These are phyloP conservation scores for Trichoderma cornu-damae DNA, from an alignment of 2,329 filamentous ascomycete genomes.

Conservation along the genomic window DNA sequence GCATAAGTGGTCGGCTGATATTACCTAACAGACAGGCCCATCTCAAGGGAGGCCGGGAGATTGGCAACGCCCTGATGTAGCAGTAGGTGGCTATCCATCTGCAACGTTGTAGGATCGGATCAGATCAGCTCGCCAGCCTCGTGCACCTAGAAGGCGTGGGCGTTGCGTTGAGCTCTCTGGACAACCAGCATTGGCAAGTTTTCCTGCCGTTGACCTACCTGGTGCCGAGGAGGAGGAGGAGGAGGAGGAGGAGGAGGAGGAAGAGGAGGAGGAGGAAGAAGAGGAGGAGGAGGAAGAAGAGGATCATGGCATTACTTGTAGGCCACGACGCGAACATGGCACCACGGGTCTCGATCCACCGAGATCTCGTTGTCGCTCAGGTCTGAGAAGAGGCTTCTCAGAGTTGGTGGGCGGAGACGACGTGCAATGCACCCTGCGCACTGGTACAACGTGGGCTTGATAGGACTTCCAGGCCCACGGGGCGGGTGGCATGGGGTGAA, in stretches of 20 bases:
- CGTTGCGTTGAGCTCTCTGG: not conserved
- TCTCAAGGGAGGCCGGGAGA: not conserved
- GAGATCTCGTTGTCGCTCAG: not conserved
- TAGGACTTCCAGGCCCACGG: not conserved
- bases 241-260: too few species aligned
- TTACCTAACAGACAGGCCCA: constrained; percentile 3
- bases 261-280: too few species aligned
- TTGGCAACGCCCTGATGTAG: not conserved
- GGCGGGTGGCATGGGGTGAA: not conserved
- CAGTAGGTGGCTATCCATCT: constrained; percentile 9
- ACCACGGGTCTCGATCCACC: not conserved
- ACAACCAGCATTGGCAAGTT: not conserved
- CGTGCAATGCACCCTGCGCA: not conserved
- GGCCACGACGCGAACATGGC: not conserved
- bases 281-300: too few species aligned
- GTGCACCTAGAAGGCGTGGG: not conserved
- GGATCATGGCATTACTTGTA: not conserved
- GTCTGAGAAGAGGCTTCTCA: not conserved
- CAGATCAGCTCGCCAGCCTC: constrained; percentile 3
- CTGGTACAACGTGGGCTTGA: not conserved
- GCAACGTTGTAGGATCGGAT: constrained; percentile 8
- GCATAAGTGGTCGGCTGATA: not conserved
- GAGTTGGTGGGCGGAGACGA: not conserved
- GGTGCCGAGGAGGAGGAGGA: too few species aligned
- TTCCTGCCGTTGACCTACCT: not conserved